Percentiles rank a stretch among this genome's conserved stretches.
Evolutionary conservation across 2,329 filamentous ascomycete genomes (phyloP).

Genomic region (Trichophyton mentagrophytes): DNA sequence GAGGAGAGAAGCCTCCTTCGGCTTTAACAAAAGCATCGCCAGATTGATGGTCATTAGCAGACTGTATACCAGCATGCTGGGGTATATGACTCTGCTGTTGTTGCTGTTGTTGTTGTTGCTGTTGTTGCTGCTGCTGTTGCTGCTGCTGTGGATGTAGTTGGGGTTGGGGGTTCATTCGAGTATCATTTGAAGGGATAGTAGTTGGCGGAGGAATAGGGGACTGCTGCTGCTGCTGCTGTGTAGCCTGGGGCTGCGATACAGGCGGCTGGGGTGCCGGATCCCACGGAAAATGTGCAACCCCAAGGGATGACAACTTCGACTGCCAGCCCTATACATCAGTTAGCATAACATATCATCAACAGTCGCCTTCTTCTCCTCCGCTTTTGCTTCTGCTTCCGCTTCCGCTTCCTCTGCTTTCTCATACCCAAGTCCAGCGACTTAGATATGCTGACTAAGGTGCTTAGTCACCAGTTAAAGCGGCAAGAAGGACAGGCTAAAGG

Average conservation of each 20-base stretch:
- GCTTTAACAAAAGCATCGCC: constrained; percentile 38
- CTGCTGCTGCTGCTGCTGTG: constrained; percentile 16
- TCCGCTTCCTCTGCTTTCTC: neutral
- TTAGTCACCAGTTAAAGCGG: constrained; percentile 14
- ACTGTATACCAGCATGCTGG: constrained; percentile 24
- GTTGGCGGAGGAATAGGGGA: constrained; percentile 28
- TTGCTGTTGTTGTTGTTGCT: too few species aligned
- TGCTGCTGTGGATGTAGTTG: constrained; percentile 24
- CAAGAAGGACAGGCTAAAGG: constrained; percentile 17
- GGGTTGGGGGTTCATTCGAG: constrained; percentile 19
- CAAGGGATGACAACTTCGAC: constrained; percentile 69
- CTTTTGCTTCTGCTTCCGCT: too few species aligned
- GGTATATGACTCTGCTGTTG: constrained; percentile 18
- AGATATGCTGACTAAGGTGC: neutral
- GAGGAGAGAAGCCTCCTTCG: constrained; percentile 35
- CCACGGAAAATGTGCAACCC: constrained; percentile 87
- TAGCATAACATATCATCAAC: neutral
- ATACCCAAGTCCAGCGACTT: neutral
- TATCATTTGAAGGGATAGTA: constrained; percentile 34
- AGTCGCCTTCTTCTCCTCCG: neutral
- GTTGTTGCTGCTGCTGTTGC: constrained; percentile 19
- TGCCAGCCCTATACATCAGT: constrained; percentile 65
- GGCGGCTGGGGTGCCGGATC: constrained; percentile 65
- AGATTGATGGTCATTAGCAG: constrained; percentile 17
- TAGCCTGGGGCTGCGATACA: constrained; percentile 22